Conservation (phyloP, 176 grass and related monocot species). For the Zizania latifolia region DNA sequence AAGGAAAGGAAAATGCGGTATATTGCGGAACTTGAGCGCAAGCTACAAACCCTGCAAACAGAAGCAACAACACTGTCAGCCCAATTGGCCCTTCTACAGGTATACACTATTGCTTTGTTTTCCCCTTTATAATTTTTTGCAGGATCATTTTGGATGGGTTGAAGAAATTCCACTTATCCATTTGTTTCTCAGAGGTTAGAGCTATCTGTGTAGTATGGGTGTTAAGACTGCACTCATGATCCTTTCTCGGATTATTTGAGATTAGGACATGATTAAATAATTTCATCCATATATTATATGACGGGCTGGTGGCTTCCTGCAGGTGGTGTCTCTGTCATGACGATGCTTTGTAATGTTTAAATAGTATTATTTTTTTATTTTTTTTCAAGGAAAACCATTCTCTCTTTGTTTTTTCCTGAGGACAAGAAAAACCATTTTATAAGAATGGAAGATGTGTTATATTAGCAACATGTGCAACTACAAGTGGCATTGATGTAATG, state of each 20-base stretch:
- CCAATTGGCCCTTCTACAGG: conserved; percentile 62
- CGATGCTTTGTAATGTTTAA: background rate
- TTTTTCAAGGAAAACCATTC: background rate
- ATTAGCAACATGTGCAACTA: background rate
- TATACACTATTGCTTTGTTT: conserved; percentile 19
- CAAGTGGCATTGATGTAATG: conserved; percentile 11
- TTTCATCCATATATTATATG: background rate
- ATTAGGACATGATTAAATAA: conserved; percentile 17
- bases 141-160: background rate
- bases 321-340: background rate
- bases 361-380: background rate
- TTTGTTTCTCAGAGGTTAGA: conserved; percentile 7
- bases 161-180: background rate
- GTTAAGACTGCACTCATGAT: background rate
- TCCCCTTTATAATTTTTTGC: background rate
- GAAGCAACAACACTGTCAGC: conserved; percentile 64
- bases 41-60: conserved; percentile 54
- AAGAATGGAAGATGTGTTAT: no score
- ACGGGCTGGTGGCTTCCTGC: background rate
- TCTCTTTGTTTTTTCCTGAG: no score
- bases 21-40: conserved; percentile 63
- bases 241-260: conserved; percentile 1
- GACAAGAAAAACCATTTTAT: background rate
- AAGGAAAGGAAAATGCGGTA: conserved; percentile 85
- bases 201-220: background rate